A percentile compares a stretch with the other conserved stretches of the same genome.
These are phyloP conservation scores for Favolaschia claudopus DNA, from an alignment of 768 basidiomycete genomes.

Conservation along the genomic window DNA sequence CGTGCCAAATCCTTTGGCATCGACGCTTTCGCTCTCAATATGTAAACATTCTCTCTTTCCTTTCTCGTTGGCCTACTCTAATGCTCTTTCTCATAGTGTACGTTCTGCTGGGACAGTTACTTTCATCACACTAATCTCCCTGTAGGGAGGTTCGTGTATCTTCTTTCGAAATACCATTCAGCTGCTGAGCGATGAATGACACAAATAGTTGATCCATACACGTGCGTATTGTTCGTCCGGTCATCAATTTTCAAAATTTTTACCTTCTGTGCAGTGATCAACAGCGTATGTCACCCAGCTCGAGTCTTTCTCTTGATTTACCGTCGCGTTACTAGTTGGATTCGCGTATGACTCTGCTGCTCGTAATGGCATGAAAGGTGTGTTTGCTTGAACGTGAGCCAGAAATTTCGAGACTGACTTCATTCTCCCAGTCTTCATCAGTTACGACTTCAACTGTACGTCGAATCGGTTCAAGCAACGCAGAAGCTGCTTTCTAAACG, in stretches of 20 bases:
- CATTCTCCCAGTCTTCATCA: conserved; percentile 11
- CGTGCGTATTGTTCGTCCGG: conserved; percentile 16
- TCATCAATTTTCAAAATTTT: background rate
- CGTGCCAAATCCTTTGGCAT: conserved; percentile 25
- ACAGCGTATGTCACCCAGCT: conserved; percentile 6
- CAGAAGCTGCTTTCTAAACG: background rate
- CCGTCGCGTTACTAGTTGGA: conserved; percentile 5
- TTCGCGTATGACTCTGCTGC: conserved; percentile 47
- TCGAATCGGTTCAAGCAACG: background rate
- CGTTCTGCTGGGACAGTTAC: background rate
- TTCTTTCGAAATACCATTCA: background rate
- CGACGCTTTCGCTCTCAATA: conserved; percentile 54
- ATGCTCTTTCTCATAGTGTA: background rate
- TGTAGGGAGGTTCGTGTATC: conserved; percentile 11
- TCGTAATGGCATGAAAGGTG: conserved; percentile 31
- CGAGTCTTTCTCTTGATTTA: background rate
- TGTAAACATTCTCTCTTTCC: background rate
- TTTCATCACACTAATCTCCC: background rate
- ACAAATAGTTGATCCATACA: conserved; percentile 46
- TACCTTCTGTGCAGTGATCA: conserved; percentile 3
- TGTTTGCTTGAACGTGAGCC: conserved; percentile 36
- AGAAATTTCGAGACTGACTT: background rate
- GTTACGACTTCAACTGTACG: conserved; percentile 30
- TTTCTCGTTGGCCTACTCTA: background rate
- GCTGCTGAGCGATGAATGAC: background rate